phyloP scores from a whole-genome alignment of 2,329 filamentous ascomycete species.

The Penicillium oxalicum region DNA sequence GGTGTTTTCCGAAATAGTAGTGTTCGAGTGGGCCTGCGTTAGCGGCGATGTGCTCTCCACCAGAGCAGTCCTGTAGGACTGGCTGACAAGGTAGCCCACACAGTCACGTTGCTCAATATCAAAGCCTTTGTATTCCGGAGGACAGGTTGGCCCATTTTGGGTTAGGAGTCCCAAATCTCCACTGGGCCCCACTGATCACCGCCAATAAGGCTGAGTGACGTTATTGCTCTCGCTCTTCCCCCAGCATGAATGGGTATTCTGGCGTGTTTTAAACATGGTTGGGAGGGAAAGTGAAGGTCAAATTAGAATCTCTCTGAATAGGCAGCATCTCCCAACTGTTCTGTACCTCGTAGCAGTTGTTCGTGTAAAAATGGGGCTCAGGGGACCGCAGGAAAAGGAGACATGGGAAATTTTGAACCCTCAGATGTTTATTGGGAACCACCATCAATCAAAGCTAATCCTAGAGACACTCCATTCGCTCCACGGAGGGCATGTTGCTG shows the following conservation, averaged over 20 bases:
- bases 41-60: neutral
- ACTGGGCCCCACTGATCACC: neutral
- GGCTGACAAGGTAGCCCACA: no score
- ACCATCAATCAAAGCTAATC: neutral
- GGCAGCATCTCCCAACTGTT: neutral
- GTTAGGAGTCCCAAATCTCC: neutral
- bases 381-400: neutral
- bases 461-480: neutral
- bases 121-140: no score
- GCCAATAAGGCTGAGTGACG: conserved; percentile 1
- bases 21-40: neutral
- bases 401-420: neutral
- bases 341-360: neutral
- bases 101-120: no score
- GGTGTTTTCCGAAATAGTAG: neutral
- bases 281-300: neutral
- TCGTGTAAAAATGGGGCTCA: neutral
- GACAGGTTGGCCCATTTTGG: no score
- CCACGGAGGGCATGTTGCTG: neutral
- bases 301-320: neutral
- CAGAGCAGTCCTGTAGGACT: neutral
- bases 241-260: neutral
- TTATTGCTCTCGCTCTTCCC: conserved; percentile 1
- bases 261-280: neutral
- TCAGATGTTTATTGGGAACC: neutral